Conservation (phyloP, 352 stramenopile genomes). For the Pythium periplocum region DNA sequence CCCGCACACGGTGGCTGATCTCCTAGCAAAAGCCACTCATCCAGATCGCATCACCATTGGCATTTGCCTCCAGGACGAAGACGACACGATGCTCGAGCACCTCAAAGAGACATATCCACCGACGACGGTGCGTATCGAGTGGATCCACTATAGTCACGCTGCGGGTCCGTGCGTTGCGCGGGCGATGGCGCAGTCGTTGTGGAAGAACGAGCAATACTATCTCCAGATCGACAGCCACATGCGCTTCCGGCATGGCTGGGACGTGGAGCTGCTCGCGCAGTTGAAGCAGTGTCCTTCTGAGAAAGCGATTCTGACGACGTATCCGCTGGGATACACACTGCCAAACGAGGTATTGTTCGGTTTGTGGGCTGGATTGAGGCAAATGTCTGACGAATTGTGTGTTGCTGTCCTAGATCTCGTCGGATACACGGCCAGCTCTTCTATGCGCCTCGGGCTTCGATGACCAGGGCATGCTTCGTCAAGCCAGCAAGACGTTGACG, state of each 20-base stretch:
- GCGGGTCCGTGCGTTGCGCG: conserved; percentile 89
- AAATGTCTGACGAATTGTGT: background rate
- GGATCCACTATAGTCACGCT: conserved; percentile 69
- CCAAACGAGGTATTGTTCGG: conserved; percentile 40
- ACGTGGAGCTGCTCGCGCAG: conserved; percentile 85
- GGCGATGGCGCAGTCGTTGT: conserved; percentile 72
- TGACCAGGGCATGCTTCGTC: conserved; percentile 38
- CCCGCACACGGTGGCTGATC: conserved; percentile 75
- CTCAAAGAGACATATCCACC: conserved; percentile 27
- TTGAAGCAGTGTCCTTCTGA: conserved; percentile 33
- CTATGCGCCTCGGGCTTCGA: conserved; percentile 63
- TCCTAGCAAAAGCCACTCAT: conserved; percentile 50
- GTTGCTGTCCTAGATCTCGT: conserved; percentile 26
- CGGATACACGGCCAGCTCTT: conserved; percentile 45
- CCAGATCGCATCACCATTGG: conserved; percentile 77
- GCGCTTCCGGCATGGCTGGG: conserved; percentile 81
- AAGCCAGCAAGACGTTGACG: conserved; percentile 51
- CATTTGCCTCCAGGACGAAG: conserved; percentile 83
- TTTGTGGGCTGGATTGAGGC: background rate
- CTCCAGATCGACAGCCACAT: conserved; percentile 97
- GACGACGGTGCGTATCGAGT: conserved; percentile 36
- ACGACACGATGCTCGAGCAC: conserved; percentile 5
- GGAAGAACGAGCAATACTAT: conserved; percentile 81
- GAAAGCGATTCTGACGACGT: conserved; percentile 90
- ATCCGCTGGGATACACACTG: conserved; percentile 89